Base-by-base conservation (phyloP, 1,284 basidiomycete species). In the Golubevia sp. region DNA sequence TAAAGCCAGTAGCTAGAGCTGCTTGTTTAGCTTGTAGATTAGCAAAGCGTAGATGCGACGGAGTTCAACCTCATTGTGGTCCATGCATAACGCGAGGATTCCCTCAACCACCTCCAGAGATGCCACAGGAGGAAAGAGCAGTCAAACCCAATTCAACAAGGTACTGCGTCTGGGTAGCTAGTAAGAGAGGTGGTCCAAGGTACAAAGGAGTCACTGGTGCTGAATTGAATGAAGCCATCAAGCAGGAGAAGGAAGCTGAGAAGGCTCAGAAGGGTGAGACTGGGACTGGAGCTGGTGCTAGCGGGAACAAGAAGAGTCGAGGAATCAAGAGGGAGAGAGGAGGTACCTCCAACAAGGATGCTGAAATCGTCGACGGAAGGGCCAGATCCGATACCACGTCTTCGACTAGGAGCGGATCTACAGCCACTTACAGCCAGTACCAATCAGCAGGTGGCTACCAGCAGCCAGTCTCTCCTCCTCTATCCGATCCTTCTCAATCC, bases 11-110 rank as follows among this genome's bases (percentile, higher is more conserved):
- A 21, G 67, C 67, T 0, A 57, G 74, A 21, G 71, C 73, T 13
- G 76, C 76, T 21, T 77, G 76, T 56, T 70, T 77, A 30, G 66
- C 68, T 4, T 77, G 76, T 53, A 67, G 76, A 20, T 61, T 74
- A 1, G 73, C 73, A 15, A 77, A 77, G 58, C 71, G 76, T 55
- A 66, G 71, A 58, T 77, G 76, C 27, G 76, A 77, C 34, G 76
- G 76, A 8, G 61, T 62, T 38, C 66, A 63, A 49, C 76, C 76
- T 20, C 56, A 76, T 51, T 77, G 76, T 55, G 71, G 74, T 0
- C 76, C 68, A 1, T 77, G 76, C 54, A 61, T 62, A 2, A 58
- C 64, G 2, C 57, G 76, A 50, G 76, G 74, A 44, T 68, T 74
- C 61, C 67, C 69, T n/a, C 66, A 65, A 5, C 30, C 30, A 34